Evolutionary conservation across 2,329 filamentous ascomycete species (phyloP).

Genomic region (Fusarium buxicola): DNA sequence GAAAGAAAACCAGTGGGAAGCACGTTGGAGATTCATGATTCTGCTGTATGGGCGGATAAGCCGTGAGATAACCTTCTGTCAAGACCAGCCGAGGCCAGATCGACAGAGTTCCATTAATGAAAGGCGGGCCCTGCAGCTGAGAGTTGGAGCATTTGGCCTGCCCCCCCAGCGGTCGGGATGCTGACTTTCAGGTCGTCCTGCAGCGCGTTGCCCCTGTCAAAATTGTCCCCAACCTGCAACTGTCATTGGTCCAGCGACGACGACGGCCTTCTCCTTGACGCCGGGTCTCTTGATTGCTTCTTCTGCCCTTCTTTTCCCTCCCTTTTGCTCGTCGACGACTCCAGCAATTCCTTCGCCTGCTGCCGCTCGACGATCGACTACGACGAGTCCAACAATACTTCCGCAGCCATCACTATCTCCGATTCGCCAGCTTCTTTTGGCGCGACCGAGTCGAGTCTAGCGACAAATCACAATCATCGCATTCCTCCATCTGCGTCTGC

Average conservation of each 20-base stretch:
- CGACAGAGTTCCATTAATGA: background rate
- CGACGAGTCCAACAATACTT: conserved; percentile 13
- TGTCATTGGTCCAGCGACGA: conserved; percentile 35
- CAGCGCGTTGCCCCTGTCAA: conserved; percentile 28
- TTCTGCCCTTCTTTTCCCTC: conserved; percentile 29
- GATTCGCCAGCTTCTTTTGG: conserved; percentile 4
- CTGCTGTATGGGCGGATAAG: background rate
- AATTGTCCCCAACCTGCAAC: conserved; percentile 17
- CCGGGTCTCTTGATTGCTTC: conserved; percentile 34
- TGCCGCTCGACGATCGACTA: conserved; percentile 28
- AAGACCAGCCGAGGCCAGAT: conserved; percentile 6
- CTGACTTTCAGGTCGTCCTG: conserved; percentile 39
- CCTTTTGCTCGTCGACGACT: conserved; percentile 42
- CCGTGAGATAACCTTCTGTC: background rate
- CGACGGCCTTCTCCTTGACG: conserved; percentile 33
- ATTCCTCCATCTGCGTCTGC: conserved; percentile 26
- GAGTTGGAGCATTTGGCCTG: conserved; percentile 7
- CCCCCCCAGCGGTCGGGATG: conserved; percentile 33
- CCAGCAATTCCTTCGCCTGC: conserved; percentile 35
- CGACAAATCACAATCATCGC: conserved; percentile 26
- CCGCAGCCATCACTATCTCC: background rate
- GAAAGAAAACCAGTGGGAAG: background rate
- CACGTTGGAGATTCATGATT: background rate
- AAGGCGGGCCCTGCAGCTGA: conserved; percentile 14
- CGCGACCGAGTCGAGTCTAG: conserved; percentile 23